Conservation (phyloP, 495 filamentous ascomycete genomes). For the Choiromyces venosus region DNA sequence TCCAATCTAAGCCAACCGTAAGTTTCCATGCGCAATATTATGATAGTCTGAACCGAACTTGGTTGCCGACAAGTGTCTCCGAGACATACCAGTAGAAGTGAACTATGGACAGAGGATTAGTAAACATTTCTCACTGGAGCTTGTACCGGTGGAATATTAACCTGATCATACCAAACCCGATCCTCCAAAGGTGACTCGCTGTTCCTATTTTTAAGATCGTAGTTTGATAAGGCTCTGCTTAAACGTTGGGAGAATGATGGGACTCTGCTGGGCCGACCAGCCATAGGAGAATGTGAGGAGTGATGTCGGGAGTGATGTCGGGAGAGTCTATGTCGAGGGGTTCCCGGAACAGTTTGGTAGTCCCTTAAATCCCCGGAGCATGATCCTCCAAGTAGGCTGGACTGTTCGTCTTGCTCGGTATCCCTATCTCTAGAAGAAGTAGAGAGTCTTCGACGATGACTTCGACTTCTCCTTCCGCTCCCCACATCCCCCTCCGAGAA, state of each 20-base stretch:
- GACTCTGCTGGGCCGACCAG: slow-evolving; percentile 28
- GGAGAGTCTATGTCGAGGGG: slow-evolving; percentile 38
- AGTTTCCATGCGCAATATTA: slow-evolving; percentile 6
- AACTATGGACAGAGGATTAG: slow-evolving; percentile 48
- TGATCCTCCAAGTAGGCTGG: slow-evolving; percentile 28
- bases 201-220: slow-evolving; percentile 32
- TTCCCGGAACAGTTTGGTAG: slow-evolving; percentile 35
- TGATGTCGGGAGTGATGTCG: slow-evolving; percentile 38
- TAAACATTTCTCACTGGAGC: not conserved
- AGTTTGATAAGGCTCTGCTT: slow-evolving; percentile 36
- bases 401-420: slow-evolving; percentile 35
- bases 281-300: slow-evolving; percentile 18
- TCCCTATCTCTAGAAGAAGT: slow-evolving; percentile 32
- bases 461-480: slow-evolving; percentile 23
- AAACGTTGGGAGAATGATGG: slow-evolving; percentile 39
- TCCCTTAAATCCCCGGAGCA: slow-evolving; percentile 25
- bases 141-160: slow-evolving; percentile 4
- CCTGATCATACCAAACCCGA: slow-evolving; percentile 94
- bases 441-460: slow-evolving; percentile 35
- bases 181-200: slow-evolving; percentile 57
- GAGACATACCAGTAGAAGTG: slow-evolving; percentile 61
- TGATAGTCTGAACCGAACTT: not conserved
- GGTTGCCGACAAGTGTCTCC: not conserved
- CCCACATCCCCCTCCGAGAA: slow-evolving; percentile 31
- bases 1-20: slow-evolving; percentile 62